phyloP scores from a whole-genome alignment of 768 basidiomycete species.

The Trametes coccinea region DNA sequence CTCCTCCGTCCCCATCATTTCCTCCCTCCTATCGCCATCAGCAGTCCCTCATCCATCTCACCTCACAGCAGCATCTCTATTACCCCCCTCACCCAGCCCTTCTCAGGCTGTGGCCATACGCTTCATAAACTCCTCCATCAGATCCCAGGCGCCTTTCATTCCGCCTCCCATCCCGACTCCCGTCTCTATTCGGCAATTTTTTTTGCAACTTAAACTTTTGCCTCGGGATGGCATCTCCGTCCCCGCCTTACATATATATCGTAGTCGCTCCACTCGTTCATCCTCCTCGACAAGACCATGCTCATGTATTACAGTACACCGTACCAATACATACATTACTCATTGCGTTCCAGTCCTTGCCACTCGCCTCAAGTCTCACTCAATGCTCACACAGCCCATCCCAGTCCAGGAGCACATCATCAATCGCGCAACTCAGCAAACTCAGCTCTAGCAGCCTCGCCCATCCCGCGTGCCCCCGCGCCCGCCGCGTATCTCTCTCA shows the following conservation, averaged over 20 bases:
- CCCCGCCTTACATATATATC: background rate
- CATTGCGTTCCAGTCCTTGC: too few species aligned
- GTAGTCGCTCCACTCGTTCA: too few species aligned
- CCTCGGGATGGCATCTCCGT: slow-evolving; percentile 3
- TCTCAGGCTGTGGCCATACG: background rate
- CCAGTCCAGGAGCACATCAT: too few species aligned
- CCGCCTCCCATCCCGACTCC: background rate
- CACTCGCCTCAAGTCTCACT: too few species aligned
- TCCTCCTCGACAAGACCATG: too few species aligned
- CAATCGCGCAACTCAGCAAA: too few species aligned
- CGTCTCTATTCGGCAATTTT: slow-evolving; percentile 8
- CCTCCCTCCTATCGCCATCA: slow-evolving; percentile 10
- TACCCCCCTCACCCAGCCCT: background rate
- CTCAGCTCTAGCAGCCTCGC: background rate
- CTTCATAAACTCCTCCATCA: background rate
- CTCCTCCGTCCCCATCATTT: background rate
- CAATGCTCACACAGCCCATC: too few species aligned
- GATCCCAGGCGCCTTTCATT: background rate
- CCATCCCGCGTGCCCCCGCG: background rate
- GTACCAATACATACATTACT: too few species aligned
- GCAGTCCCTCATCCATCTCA: background rate
- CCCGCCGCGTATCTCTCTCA: background rate
- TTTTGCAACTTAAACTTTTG: slow-evolving; percentile 17
- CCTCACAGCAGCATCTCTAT: background rate
- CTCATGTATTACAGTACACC: too few species aligned